Conservation (phyloP, 371 early-diverging fungal genomes). For the Mortierella sp. region DNA sequence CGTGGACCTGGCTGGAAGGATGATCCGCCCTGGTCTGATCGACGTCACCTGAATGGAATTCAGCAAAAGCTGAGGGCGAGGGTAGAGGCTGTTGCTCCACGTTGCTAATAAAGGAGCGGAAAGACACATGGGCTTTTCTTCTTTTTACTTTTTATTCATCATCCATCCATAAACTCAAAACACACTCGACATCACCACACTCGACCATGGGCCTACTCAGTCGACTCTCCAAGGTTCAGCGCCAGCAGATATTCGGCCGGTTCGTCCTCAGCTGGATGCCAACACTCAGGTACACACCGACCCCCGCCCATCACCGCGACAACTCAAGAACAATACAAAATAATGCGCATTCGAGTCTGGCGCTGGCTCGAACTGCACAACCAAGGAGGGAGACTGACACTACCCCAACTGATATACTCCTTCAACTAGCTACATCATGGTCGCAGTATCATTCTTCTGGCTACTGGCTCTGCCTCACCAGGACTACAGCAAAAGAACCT, state of each 20-base stretch:
- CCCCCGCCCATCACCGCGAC: not conserved
- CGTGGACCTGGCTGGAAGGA: not conserved
- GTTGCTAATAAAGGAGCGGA: not conserved
- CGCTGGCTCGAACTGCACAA: not conserved
- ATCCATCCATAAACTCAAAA: not conserved
- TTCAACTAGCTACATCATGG: slow-evolving; percentile 59
- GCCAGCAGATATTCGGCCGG: slow-evolving; percentile 40
- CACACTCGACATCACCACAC: not conserved
- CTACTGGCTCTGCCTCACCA: slow-evolving; percentile 66
- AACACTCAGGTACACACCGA: slow-evolving; percentile 34
- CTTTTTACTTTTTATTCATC: not conserved
- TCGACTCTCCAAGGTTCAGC: slow-evolving; percentile 43
- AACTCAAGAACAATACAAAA: slow-evolving; percentile 2
- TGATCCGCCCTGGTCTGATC: not conserved
- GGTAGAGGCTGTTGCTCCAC: not conserved
- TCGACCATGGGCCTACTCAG: slow-evolving; percentile 40
- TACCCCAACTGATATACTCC: not conserved
- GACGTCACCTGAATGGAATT: not conserved
- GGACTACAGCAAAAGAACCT: slow-evolving; percentile 68
- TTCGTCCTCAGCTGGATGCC: slow-evolving; percentile 52
- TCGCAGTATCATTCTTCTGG: slow-evolving; percentile 65
- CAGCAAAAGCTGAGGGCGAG: not conserved
- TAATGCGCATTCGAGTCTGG: not conserved
- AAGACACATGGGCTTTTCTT: not conserved
- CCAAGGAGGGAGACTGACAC: not conserved